A percentile compares a stretch with the other conserved stretches of the same genome.
Evolutionary conservation across 345 rosid species (phyloP).

Genomic region (Garcia nutans): DNA sequence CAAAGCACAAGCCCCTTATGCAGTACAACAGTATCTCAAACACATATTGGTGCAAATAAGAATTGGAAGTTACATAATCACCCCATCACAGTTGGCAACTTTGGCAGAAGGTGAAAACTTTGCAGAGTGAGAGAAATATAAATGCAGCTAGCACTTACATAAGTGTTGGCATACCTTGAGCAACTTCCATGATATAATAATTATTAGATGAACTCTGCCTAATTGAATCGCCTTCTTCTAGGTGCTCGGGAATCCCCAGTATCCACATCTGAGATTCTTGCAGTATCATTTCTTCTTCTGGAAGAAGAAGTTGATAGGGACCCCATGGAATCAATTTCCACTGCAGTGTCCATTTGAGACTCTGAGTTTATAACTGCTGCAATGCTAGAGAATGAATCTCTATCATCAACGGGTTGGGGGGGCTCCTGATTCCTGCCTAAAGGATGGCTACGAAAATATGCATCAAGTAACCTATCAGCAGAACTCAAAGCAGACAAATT

Average conservation of each 20-base stretch:
- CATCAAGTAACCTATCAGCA: constrained; percentile 55
- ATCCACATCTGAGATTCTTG: constrained; percentile 76
- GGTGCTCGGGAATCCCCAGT: constrained; percentile 84
- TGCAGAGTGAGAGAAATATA: constrained; percentile 12
- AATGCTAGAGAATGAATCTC: constrained; percentile 86
- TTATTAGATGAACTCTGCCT: constrained; percentile 17
- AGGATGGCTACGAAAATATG: constrained; percentile 50
- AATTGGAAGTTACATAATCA: constrained; percentile 17
- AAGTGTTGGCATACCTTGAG: constrained; percentile 2
- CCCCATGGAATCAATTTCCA: constrained; percentile 79
- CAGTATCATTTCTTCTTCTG: constrained; percentile 64
- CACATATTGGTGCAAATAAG: constrained; percentile 9
- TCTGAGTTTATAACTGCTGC: constrained; percentile 87
- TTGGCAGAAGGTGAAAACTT: constrained; percentile 2
- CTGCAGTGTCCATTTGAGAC: constrained; percentile 77
- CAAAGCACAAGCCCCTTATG: background rate
- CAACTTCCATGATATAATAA: constrained; percentile 7
- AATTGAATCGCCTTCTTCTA: constrained; percentile 68
- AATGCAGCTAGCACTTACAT: constrained; percentile 8
- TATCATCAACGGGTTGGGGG: constrained; percentile 73
- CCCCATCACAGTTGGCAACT: constrained; percentile 13
- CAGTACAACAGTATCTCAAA: constrained; percentile 13
- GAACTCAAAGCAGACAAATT: constrained; percentile 52
- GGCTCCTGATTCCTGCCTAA: constrained; percentile 70
- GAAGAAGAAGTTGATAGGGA: constrained; percentile 84